Evolutionary conservation across 2,329 filamentous ascomycete species (phyloP).

Genomic region (Talaromyces albobiverticillius): DNA sequence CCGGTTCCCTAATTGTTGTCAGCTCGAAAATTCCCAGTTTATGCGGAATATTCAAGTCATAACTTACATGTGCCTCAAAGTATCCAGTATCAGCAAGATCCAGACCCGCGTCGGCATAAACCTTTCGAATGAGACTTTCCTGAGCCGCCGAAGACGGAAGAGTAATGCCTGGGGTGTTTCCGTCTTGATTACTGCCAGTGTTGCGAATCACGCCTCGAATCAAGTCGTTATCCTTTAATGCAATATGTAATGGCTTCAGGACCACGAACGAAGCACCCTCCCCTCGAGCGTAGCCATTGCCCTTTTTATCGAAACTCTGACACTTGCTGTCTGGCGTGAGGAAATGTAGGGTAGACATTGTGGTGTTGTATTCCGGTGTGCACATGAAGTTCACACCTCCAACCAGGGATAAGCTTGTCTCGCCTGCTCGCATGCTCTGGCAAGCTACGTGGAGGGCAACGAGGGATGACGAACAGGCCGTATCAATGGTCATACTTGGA

Average conservation of each 20-base stretch:
- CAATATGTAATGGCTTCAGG: conserved; percentile 27
- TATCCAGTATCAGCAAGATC: background rate
- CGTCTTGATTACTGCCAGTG: conserved; percentile 21
- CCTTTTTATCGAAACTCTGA: conserved; percentile 32
- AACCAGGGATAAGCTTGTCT: conserved; percentile 11
- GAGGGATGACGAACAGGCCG: conserved; percentile 17
- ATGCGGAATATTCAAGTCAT: too few species aligned
- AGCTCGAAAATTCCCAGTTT: too few species aligned
- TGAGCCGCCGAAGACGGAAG: conserved; percentile 21
- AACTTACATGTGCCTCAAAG: conserved; percentile 25
- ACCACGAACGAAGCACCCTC: conserved; percentile 26
- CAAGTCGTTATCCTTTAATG: conserved; percentile 26
- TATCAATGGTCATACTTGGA: conserved; percentile 15
- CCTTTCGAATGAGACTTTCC: conserved; percentile 17
- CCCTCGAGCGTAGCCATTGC: conserved; percentile 43
- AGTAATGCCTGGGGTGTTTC: conserved; percentile 20
- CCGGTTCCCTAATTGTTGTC: too few species aligned
- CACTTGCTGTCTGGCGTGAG: conserved; percentile 23
- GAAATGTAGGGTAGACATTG: conserved; percentile 16
- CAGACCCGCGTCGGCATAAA: background rate
- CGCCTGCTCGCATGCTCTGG: background rate
- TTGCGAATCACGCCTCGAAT: conserved; percentile 29
- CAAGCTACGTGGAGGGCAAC: conserved; percentile 5
- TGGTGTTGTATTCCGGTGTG: conserved; percentile 3
- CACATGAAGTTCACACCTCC: conserved; percentile 13